Evolutionary conservation across 257 asterid species (phyloP).

Genomic region (Nicotiana knightiana): DNA sequence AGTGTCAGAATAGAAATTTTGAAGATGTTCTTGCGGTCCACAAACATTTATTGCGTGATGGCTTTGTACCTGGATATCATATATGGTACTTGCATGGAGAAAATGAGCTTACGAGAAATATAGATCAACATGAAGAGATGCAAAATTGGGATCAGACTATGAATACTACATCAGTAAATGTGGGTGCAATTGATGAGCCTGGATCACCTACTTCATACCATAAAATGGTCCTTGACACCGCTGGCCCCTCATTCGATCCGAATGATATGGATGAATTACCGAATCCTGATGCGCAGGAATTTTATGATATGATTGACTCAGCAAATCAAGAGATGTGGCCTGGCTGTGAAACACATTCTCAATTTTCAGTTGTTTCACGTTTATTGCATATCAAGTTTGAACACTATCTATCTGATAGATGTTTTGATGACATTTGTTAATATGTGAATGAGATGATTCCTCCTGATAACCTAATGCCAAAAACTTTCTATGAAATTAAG

Average conservation of each 20-base stretch:
- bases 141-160: neutral
- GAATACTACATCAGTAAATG: neutral
- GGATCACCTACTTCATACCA: neutral
- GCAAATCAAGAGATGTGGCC: no score
- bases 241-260: neutral
- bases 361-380: no score
- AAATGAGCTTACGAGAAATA: neutral
- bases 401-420: no score
- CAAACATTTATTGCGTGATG: neutral
- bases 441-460: no score
- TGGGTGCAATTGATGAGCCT: neutral
- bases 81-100: neutral
- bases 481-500: no score
- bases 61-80: neutral
- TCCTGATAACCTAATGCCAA: no score
- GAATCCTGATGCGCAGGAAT: neutral
- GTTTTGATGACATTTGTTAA: no score
- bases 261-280: neutral
- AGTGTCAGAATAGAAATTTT: neutral
- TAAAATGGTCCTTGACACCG: neutral
- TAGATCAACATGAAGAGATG: neutral
- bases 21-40: neutral
- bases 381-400: no score
- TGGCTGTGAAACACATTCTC: no score
- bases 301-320: neutral